These are phyloP conservation scores for Penicillium capsulatum DNA, from an alignment of 2,329 filamentous ascomycete species.

Conservation along the genomic window DNA sequence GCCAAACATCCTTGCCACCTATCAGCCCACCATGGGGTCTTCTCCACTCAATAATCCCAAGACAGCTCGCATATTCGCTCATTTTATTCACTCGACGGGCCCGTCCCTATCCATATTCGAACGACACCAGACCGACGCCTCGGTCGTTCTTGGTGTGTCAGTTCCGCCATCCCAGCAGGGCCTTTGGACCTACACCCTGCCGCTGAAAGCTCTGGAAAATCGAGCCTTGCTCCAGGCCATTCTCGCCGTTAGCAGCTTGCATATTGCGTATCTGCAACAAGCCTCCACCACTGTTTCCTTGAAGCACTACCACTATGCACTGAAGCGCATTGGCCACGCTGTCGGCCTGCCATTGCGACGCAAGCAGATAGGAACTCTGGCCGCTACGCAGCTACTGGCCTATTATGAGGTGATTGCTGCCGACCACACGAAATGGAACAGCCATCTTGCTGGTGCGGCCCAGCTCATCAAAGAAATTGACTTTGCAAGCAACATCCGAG, in stretches of 20 bases:
- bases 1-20: conserved; percentile 56
- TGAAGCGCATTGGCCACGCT: conserved; percentile 72
- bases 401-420: conserved; percentile 95
- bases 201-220: conserved; percentile 75
- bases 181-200: conserved; percentile 70
- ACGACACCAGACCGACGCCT: conserved; percentile 69
- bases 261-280: conserved; percentile 77
- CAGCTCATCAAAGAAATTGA: conserved; percentile 80
- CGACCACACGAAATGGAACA: conserved; percentile 94
- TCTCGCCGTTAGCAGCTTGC: conserved; percentile 77
- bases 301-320: conserved; percentile 84
- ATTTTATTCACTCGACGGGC: conserved; percentile 86
- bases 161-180: conserved; percentile 58
- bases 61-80: conserved; percentile 78
- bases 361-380: conserved; percentile 75
- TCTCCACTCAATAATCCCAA: conserved; percentile 75
- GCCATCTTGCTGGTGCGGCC: conserved; percentile 78
- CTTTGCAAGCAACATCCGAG: conserved; percentile 66
- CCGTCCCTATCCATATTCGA: conserved; percentile 85
- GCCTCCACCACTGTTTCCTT: conserved; percentile 73
- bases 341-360: conserved; percentile 66
- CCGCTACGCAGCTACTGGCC: conserved; percentile 76
- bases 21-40: conserved; percentile 60
- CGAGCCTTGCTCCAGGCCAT: conserved; percentile 89
- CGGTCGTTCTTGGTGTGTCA: conserved; percentile 60